Conservation (phyloP, 2,329 filamentous ascomycete genomes). For the Arthrocladium fulminans region DNA sequence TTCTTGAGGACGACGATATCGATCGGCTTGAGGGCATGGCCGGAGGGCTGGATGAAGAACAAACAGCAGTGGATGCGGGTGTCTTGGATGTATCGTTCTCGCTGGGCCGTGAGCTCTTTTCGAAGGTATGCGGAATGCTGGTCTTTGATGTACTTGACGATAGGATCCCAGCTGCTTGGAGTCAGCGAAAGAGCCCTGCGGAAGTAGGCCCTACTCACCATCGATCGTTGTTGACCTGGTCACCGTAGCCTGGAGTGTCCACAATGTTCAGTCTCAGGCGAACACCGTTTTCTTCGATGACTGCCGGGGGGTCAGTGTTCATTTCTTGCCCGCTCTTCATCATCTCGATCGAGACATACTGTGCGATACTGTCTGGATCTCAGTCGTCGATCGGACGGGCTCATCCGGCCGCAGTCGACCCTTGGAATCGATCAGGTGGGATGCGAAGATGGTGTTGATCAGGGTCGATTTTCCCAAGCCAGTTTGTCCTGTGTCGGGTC, state of each 20-base stretch:
- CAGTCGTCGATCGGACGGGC: conserved; percentile 87
- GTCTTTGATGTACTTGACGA: conserved; percentile 99
- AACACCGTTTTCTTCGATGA: conserved; percentile 99
- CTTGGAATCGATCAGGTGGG: conserved; percentile 98
- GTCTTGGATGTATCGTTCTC: conserved; percentile 98
- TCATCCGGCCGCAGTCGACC: conserved; percentile 88
- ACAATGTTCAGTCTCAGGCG: conserved; percentile 97
- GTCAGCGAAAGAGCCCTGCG: conserved; percentile 16
- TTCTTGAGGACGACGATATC: conserved; percentile 99
- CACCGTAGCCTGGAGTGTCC: conserved; percentile 95
- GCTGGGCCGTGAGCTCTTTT: conserved; percentile 98
- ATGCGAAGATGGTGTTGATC: conserved; percentile 99
- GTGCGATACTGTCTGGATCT: conserved; percentile 96
- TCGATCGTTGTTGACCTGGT: conserved; percentile 99
- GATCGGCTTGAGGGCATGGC: conserved; percentile 96
- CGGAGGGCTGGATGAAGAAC: conserved; percentile 98
- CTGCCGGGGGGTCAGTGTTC: conserved; percentile 28
- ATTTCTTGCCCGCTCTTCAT: background rate
- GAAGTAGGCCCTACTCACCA: conserved; percentile 44
- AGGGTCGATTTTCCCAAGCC: conserved; percentile 97
- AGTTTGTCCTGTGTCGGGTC: conserved; percentile 67
- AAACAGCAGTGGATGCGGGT: conserved; percentile 98
- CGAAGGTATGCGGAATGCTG: conserved; percentile 98
- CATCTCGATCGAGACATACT: conserved; percentile 41
- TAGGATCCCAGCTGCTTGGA: conserved; percentile 73